Evolutionary conservation across 2,329 filamentous ascomycete genomes (phyloP).

Genomic region (Didymellaceae sp.): DNA sequence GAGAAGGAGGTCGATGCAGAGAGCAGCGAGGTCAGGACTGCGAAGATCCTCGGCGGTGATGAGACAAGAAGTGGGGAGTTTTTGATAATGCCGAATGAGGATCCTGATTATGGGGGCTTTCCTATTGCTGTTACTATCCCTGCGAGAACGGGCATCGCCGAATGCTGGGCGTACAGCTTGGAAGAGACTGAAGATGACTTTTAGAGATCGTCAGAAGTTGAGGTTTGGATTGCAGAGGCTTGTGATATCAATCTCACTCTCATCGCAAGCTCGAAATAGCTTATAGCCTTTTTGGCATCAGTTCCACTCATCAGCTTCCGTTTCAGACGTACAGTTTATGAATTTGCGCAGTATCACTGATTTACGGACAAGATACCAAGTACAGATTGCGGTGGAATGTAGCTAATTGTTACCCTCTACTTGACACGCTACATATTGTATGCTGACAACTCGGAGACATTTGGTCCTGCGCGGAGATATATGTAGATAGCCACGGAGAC

Average conservation of each 20-base stretch:
- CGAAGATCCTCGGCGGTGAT: constrained; percentile 53
- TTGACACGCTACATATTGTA: no score
- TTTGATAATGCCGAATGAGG: constrained; percentile 63
- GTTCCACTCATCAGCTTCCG: no score
- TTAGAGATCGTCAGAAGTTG: neutral
- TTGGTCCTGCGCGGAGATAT: neutral
- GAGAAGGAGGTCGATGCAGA: constrained; percentile 52
- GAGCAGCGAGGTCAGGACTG: constrained; percentile 46
- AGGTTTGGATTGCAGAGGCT: no score
- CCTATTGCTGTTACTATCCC: constrained; percentile 63
- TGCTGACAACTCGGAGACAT: neutral
- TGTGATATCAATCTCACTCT: no score
- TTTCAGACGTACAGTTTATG: no score
- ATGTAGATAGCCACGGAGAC: neutral
- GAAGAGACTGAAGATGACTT: constrained; percentile 31
- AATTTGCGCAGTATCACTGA: no score
- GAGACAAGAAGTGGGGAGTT: constrained; percentile 57
- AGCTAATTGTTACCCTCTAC: no score
- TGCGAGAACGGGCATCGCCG: constrained; percentile 50
- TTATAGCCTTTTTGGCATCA: no score
- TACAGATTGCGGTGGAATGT: no score
- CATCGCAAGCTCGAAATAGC: no score
- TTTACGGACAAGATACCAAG: no score
- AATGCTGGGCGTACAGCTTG: constrained; percentile 33
- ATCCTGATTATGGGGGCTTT: constrained; percentile 64